Evolutionary conservation across 352 stramenopile genomes (phyloP), one percentile per base, ranked within the genome.

Genomic region (Globisporangium emineosum): DNA sequence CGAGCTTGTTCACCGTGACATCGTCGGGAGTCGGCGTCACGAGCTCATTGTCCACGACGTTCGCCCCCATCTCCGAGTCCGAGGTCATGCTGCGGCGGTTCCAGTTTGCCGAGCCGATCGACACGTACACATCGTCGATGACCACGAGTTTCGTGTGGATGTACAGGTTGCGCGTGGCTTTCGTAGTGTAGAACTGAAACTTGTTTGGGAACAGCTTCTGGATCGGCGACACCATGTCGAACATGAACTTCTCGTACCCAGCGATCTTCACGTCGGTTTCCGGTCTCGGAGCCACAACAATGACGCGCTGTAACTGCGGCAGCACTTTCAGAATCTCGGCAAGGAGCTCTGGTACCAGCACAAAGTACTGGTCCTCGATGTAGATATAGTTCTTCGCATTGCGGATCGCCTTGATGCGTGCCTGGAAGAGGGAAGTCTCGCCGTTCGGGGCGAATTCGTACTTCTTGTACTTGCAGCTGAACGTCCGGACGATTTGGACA

Each of bases 311-410:
- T 12, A 91, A 49, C 15, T 29, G 60, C 2, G 78, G 79, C 19
- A 89, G 60, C 1, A 79, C 69, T 21, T 77, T 67, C 17, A 89
- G 42, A 6, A 91, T 56, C 0, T 72, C 76, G 9, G 76, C 61
- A 0, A 87, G 55, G 6, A 89, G 52, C 49, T 83, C 61, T 0
- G 76, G 78, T 4, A 89, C 76, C 27, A 73, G 56, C 0, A 85
- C 65, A 43, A 89, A 86, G 68, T 89, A 89, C 68, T 89, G 79
- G 60, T 89, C 79, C 45, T 89, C 77, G 25, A 89, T 81, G 70
- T 86, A 89, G 35, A 89, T 79, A 51, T 74, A 89, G 65, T 87
- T 89, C 60, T 78, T 78, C 3, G 79, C 79, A 45, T 74, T 78
- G 25, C 65, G 63, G 37, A 87, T 78, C 13, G 74, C 79, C 60